Conservation (phyloP, 202 grass and related monocot species). For the Miscanthus sacchariflorus region DNA sequence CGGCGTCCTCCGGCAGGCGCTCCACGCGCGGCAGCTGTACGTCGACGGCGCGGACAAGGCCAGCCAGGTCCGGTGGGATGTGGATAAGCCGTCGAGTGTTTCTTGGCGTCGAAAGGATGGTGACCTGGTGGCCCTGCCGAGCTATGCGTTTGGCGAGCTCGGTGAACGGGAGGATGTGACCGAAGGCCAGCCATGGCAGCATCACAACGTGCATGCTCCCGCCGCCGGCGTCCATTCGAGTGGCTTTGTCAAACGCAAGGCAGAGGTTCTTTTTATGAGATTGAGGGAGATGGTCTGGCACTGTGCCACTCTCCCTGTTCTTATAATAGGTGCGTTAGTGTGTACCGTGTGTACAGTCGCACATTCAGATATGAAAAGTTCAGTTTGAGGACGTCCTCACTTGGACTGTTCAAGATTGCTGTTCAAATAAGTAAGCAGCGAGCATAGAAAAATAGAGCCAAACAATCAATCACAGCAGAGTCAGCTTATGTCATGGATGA, state of each 20-base stretch:
- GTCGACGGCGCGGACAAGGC: slow-evolving; percentile 53
- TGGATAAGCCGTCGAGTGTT: slow-evolving; percentile 57
- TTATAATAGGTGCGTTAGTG: neutral
- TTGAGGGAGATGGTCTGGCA: neutral
- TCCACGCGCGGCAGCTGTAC: slow-evolving; percentile 51
- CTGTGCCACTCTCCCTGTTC: neutral
- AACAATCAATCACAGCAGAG: too few relatives aligned
- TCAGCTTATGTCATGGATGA: slow-evolving; percentile 20
- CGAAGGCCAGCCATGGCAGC: slow-evolving; percentile 81
- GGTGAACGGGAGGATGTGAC: slow-evolving; percentile 67
- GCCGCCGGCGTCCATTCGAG: neutral
- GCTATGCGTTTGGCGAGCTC: slow-evolving; percentile 72
- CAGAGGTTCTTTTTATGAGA: neutral
- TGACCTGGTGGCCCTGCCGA: slow-evolving; percentile 66
- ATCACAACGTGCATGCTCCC: slow-evolving; percentile 59
- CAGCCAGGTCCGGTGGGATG: slow-evolving; percentile 42
- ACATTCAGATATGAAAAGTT: neutral
- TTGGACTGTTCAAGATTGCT: neutral
- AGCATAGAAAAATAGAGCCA: neutral
- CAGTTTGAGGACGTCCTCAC: neutral
- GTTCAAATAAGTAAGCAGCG: neutral
- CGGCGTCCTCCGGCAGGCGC: slow-evolving; percentile 50
- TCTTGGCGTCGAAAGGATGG: slow-evolving; percentile 57
- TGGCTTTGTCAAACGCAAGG: neutral
- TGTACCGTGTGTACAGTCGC: too few relatives aligned